Evolutionary conservation across 768 basidiomycete genomes (phyloP), one percentile per base, ranked within the genome.

Genomic region (Tylopilus felleus): DNA sequence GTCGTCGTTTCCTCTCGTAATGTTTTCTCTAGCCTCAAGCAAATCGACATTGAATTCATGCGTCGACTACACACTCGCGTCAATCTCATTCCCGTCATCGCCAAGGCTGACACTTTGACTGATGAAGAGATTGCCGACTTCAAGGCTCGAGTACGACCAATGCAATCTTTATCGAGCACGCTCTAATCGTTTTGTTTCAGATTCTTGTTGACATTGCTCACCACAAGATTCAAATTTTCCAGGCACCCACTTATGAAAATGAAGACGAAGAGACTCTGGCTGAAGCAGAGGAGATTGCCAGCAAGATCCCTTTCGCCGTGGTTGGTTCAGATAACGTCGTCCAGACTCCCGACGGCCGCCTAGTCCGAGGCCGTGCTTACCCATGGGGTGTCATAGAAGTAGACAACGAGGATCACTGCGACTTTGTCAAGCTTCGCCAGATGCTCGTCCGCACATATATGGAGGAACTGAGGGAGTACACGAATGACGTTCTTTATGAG

Each of bases 311-410:
- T 17, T 99, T 99, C 63, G 97, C 97, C 45, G 88, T 99, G 45
- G 97, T 99, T 46, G 97, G 97, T 23, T 98, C 96, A 22, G 88
- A 98, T 73, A 77, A 79, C 59, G 74, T 88, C 51, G 90, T 99
- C 29, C 72, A 78, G 54, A 86, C 92, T 2, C 80, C 90, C 22
- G 93, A 96, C 64, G 94, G 95, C 23, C 89, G 94, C 54, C 78
- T 87, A 72, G 93, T 98, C 46, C 91, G 97, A 60, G 97, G 97
- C 13, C 92, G 97, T 62, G 79, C 84, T 4, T 99, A 99, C 71
- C 97, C 97, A 10, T 99, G 97, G 97, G 97, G 97, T 70, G 87
- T 95, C 47, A 93, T 98, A 60, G 97, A 99, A 70, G 97, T 99
- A 23, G 97, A 99, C 77, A 98, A 99, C 65, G 97, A 98, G 69